Conservation (phyloP, 306 rosid species). For the Dalbergia cultrata region DNA sequence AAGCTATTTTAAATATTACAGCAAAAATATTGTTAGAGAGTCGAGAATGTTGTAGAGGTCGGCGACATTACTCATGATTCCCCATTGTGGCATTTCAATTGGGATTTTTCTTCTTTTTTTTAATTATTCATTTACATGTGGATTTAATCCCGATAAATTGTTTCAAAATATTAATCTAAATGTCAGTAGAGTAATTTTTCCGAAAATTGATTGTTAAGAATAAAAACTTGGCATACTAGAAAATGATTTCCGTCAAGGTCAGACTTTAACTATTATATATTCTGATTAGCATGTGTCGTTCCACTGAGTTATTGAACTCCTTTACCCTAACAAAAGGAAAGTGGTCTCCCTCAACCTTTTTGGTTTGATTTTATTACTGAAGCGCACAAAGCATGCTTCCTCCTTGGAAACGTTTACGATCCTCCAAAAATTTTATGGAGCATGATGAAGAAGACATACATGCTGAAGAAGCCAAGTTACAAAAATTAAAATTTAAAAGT, state of each 20-base stretch:
- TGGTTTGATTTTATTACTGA: slow-evolving; percentile 40
- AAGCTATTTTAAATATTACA: neutral
- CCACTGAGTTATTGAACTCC: slow-evolving; percentile 55
- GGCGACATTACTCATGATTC: no score
- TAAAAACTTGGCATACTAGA: neutral
- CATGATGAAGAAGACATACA: neutral
- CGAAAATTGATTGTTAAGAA: no score
- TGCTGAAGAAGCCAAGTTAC: no score
- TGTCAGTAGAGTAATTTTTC: no score
- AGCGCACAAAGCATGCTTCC: slow-evolving; percentile 26
- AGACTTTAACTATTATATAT: slow-evolving; percentile 20
- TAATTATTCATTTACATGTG: no score
- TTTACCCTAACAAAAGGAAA: slow-evolving; percentile 69
- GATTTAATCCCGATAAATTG: neutral
- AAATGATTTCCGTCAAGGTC: slow-evolving; percentile 48
- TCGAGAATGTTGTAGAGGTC: no score
- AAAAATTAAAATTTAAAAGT: no score
- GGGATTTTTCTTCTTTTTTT: no score
- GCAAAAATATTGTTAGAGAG: neutral
- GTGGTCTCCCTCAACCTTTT: slow-evolving; percentile 60
- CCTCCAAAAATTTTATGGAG: neutral
- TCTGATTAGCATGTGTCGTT: slow-evolving; percentile 20
- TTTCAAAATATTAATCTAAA: neutral
- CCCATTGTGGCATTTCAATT: no score
- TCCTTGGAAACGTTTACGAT: neutral